Evolutionary conservation across 768 basidiomycete species (phyloP).

Genomic region (Crepidotus variabilis): DNA sequence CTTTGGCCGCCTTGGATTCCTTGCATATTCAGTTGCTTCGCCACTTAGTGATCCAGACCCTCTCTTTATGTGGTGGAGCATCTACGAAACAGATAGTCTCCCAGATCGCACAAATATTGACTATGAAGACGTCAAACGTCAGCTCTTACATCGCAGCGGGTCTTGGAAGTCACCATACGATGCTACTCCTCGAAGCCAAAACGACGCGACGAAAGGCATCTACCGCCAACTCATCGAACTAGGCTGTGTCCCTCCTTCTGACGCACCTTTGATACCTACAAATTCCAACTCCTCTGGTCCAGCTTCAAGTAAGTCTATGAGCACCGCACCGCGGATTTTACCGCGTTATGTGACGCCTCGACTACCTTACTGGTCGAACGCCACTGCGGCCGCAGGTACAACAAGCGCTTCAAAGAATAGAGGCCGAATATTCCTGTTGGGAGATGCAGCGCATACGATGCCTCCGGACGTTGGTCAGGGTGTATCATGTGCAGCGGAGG

Average conservation of each 20-base stretch:
- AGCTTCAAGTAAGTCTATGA: neutral
- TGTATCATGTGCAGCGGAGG: conserved; percentile 37
- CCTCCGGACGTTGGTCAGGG: conserved; percentile 40
- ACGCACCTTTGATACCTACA: neutral
- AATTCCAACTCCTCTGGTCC: neutral
- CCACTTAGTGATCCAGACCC: conserved; percentile 10
- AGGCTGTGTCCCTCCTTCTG: conserved; percentile 1
- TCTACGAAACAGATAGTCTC: conserved; percentile 27
- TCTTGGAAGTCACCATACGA: conserved; percentile 34
- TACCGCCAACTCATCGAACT: conserved; percentile 24
- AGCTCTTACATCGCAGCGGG: conserved; percentile 28
- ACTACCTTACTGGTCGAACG: conserved; percentile 31
- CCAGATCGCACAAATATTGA: conserved; percentile 22
- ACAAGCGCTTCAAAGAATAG: conserved; percentile 8
- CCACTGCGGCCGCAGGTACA: conserved; percentile 11
- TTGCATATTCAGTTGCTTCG: conserved; percentile 28
- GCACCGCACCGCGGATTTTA: conserved; percentile 25
- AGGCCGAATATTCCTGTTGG: conserved; percentile 35
- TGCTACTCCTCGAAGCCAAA: conserved; percentile 15
- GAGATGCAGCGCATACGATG: conserved; percentile 42
- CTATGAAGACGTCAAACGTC: conserved; percentile 14
- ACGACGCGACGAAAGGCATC: conserved; percentile 15
- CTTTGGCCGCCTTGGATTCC: conserved; percentile 34
- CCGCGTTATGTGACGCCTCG: conserved; percentile 33
- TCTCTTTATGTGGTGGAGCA: conserved; percentile 38